Evolutionary conservation across 257 asterid genomes (phyloP).

Genomic region (Leonotis leonurus): DNA sequence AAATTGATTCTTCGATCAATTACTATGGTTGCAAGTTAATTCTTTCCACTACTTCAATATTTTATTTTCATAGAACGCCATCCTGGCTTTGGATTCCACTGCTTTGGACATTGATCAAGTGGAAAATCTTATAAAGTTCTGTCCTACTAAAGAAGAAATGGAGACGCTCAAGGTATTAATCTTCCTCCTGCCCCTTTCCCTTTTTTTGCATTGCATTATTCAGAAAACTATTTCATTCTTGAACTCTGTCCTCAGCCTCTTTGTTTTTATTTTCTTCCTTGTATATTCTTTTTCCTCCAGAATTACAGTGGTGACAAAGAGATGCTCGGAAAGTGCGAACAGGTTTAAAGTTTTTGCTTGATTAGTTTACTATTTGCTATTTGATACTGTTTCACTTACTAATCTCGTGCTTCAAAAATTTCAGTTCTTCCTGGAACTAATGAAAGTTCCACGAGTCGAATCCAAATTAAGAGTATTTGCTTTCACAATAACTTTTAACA

Average conservation of each 20-base stretch:
- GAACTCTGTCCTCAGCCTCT: constrained; percentile 16
- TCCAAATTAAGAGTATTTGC: constrained; percentile 96
- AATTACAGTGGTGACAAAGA: constrained; percentile 84
- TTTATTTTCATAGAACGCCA: constrained; percentile 52
- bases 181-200: neutral
- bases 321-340: constrained; percentile 98
- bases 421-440: constrained; percentile 92
- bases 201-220: neutral
- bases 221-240: neutral
- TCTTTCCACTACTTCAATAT: constrained; percentile 9
- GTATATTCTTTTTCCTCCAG: constrained; percentile 32
- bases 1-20: neutral
- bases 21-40: constrained; percentile 7
- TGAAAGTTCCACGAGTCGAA: constrained; percentile 98
- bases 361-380: constrained; percentile 17
- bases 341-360: constrained; percentile 41
- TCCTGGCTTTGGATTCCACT: constrained; percentile 86
- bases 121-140: constrained; percentile 94
- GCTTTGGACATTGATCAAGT: constrained; percentile 97
- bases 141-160: constrained; percentile 99
- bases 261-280: neutral
- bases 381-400: constrained; percentile 15
- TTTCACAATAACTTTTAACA: constrained; percentile 72
- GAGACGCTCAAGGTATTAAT: constrained; percentile 73
- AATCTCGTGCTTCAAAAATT: constrained; percentile 18